A percentile compares a stretch with the other conserved stretches of the same genome.
These are phyloP conservation scores for Hypoxylon sp. DNA, from an alignment of 2,329 filamentous ascomycete species.

Conservation along the genomic window DNA sequence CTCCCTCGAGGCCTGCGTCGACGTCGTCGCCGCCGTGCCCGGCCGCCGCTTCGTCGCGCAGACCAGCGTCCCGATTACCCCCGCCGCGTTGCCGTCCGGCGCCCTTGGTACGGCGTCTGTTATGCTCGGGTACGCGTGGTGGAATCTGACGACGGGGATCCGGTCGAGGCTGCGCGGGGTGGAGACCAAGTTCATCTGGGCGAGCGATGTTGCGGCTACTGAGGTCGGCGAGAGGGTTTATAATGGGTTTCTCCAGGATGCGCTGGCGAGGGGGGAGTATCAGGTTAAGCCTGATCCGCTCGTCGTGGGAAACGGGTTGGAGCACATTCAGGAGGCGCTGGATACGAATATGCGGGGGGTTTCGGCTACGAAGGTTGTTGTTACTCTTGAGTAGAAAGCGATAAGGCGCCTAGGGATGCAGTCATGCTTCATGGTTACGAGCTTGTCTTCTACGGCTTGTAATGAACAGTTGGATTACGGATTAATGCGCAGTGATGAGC, in stretches of 20 bases:
- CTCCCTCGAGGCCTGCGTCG: conserved; percentile 24
- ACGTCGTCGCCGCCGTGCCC: conserved; percentile 16
- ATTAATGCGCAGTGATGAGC: too few relatives aligned
- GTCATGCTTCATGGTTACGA: too few relatives aligned
- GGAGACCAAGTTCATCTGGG: conserved; percentile 28
- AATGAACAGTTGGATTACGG: too few relatives aligned
- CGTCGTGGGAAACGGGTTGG: conserved; percentile 32
- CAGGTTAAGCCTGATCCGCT: conserved; percentile 35
- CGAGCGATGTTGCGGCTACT: conserved; percentile 7
- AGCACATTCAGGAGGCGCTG: conserved; percentile 19
- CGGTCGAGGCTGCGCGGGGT: conserved; percentile 6
- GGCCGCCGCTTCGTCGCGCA: conserved; percentile 27
- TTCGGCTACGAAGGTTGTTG: conserved; percentile 26
- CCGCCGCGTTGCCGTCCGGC: background rate
- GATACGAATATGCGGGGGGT: conserved; percentile 13
- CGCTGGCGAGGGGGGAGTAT: conserved; percentile 32
- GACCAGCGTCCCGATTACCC: background rate
- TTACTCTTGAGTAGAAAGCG: background rate
- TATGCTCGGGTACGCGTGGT: conserved; percentile 2
- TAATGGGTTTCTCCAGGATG: conserved; percentile 34
- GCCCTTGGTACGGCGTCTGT: background rate
- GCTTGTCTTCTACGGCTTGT: too few relatives aligned
- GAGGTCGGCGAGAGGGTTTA: conserved; percentile 34
- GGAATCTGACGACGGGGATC: conserved; percentile 9
- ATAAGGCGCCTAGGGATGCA: background rate